Base-by-base conservation (phyloP, 495 filamentous ascomycete species). In the Penicillium dipodomyicola region DNA sequence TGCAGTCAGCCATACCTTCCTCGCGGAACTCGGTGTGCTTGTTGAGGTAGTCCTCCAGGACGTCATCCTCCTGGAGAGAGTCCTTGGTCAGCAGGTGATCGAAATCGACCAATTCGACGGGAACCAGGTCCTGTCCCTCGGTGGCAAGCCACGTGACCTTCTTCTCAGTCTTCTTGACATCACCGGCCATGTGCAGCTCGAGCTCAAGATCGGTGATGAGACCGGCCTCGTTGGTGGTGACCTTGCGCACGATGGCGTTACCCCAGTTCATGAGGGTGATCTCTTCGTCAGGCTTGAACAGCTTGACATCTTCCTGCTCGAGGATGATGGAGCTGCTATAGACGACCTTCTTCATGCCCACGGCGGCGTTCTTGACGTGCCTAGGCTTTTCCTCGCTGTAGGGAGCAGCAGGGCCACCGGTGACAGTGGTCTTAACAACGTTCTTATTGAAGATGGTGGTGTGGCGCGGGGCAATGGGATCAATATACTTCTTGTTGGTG, bases 241-340 rank as follows among this genome's bases (percentile, higher is more conserved):
- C 89, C 63, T 85, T 86, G 42, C 86, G 86, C 12, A 96, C 87
- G 56, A 94, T 83, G 29, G 90, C 92, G 59, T 97, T 96, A 61
- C 92, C 92, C 92, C 92, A 96, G 67, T 84, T 87, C 92, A 96
- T 97, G 25, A 96, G 79, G 0, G 92, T 97, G 62, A 97, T 90
- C 70, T 96, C 92, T 75, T 97, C 92, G 61, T 88, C 86, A 56
- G 88, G 82, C 61, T 82, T 85, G 76, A 96, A 94, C 46, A 76
- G 80, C 71, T 87, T 83, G 57, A 87, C 92, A 62, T 97, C 92
- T 43, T 80, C 88, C 72, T 96, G 92, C 66, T 96, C 92, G 43
- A 97, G 74, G 30, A 94, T 69, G 57, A 96, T 77, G 23, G 82
- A 77, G 48, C 79, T 73, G 62, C 85, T 87, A 67, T 84, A 94